Conservation (phyloP, 768 basidiomycete genomes). For the Tulasnella sp. region DNA sequence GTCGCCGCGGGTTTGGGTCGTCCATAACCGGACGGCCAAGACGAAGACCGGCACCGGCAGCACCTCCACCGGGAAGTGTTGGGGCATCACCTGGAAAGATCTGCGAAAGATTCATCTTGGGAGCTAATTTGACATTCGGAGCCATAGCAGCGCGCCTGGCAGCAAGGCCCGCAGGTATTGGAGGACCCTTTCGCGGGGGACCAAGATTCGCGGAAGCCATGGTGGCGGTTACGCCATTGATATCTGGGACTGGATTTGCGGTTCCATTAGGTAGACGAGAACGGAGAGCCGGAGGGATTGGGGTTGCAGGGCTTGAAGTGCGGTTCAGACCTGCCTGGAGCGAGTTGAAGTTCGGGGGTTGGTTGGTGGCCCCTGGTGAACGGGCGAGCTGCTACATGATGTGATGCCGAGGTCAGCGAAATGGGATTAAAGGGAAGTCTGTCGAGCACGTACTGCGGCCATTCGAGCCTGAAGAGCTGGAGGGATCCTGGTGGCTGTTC, state of each 20-base stretch:
- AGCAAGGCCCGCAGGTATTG: constrained; percentile 12
- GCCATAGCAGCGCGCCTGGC: constrained; percentile 10
- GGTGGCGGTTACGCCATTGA: constrained; percentile 3
- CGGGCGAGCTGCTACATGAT: constrained; percentile 21
- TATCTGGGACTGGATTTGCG: constrained; percentile 14
- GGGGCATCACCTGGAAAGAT: constrained; percentile 31
- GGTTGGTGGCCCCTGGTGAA: constrained; percentile 24
- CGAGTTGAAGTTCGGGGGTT: constrained; percentile 28
- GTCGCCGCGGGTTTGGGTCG: constrained; percentile 4
- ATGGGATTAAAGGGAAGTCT: background rate
- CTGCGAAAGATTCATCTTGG: constrained; percentile 19
- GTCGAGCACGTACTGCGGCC: constrained; percentile 60
- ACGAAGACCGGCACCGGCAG: constrained; percentile 61
- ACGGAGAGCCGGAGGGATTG: constrained; percentile 25
- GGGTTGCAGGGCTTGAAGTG: constrained; percentile 34
- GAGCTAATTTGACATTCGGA: background rate
- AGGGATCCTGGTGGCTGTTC: constrained; percentile 61
- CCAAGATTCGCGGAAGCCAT: constrained; percentile 8
- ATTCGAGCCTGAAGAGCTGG: constrained; percentile 88
- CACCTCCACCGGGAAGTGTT: constrained; percentile 41
- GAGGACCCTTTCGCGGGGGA: constrained; percentile 22
- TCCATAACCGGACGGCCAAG: constrained; percentile 50
- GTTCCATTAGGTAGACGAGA: constrained; percentile 19
- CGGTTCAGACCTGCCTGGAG: constrained; percentile 39
- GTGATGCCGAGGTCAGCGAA: background rate